Percentiles rank a stretch among this genome's conserved stretches.
phyloP scores from a whole-genome alignment of 495 filamentous ascomycete genomes.

The Lasiosphaeria miniovina region DNA sequence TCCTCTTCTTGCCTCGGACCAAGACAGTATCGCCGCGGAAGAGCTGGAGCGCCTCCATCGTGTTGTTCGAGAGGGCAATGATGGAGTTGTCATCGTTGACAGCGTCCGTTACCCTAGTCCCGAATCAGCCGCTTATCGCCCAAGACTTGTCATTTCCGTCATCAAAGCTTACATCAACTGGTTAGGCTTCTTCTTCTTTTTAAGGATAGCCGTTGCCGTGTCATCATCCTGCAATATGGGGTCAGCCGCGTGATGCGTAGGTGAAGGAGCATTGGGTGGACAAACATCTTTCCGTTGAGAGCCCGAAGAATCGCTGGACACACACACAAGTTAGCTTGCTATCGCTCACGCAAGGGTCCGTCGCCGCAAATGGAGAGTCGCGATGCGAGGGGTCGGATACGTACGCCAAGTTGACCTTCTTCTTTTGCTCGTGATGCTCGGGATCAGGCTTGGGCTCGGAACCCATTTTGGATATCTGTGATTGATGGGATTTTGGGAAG shows the following conservation, averaged over 20 bases:
- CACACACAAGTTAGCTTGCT: conserved; percentile 31
- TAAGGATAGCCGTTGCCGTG: conserved; percentile 94
- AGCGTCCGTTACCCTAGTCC: conserved; percentile 85
- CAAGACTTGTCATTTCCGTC: conserved; percentile 3
- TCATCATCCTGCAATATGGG: conserved; percentile 66
- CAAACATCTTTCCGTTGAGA: conserved; percentile 81
- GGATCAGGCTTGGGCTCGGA: conserved; percentile 33
- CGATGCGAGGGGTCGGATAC: conserved; percentile 26
- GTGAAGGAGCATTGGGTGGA: conserved; percentile 25
- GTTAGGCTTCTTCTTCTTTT: conserved; percentile 99
- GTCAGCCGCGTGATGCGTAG: conserved; percentile 25
- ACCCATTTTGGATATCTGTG: not conserved
- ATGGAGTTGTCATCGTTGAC: conserved; percentile 99
- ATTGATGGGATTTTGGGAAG: not conserved
- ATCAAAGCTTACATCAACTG: conserved; percentile 74
- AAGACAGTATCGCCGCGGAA: conserved; percentile 98
- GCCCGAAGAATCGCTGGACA: conserved; percentile 78
- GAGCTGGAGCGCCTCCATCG: conserved; percentile 96
- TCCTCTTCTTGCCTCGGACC: conserved; percentile 99
- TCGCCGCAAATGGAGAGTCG: not conserved
- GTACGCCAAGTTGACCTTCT: conserved; percentile 90
- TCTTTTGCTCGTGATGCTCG: conserved; percentile 68
- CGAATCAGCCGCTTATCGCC: conserved; percentile 11
- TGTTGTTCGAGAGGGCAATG: conserved; percentile 96
- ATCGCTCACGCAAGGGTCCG: conserved; percentile 1